phyloP scores from a whole-genome alignment of 495 filamentous ascomycete genomes.

The Aspergillus indologenus region DNA sequence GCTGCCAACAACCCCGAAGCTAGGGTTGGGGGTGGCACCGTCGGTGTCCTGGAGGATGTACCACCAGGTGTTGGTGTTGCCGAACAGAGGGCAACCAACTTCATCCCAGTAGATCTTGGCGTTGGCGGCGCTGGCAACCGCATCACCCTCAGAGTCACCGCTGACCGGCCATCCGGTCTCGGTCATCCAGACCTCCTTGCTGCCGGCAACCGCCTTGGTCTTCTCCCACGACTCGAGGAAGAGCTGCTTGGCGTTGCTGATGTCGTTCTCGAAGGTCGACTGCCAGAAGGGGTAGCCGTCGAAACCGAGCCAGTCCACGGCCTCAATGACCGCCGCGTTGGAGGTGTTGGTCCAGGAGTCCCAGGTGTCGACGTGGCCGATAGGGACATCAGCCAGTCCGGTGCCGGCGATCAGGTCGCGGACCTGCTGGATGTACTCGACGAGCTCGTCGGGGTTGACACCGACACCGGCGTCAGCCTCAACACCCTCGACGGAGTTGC shows the following conservation, averaged over 20 bases:
- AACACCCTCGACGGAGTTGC: conserved; percentile 59
- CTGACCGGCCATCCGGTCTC: conserved; percentile 86
- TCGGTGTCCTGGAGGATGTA: conserved; percentile 69
- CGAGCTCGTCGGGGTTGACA: conserved; percentile 55
- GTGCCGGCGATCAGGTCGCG: conserved; percentile 58
- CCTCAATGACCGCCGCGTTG: conserved; percentile 68
- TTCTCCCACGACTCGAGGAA: conserved; percentile 60
- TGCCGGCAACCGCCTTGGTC: conserved; percentile 55
- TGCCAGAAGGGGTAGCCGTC: conserved; percentile 77
- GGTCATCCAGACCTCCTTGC: conserved; percentile 81
- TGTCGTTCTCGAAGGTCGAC: conserved; percentile 62
- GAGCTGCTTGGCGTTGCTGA: conserved; percentile 55
- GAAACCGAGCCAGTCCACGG: conserved; percentile 73
- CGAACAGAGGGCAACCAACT: conserved; percentile 71
- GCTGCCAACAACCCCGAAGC: conserved; percentile 63
- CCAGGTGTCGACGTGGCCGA: conserved; percentile 95
- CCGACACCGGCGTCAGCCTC: conserved; percentile 54
- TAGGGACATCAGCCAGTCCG: conserved; percentile 46
- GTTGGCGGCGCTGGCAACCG: conserved; percentile 62
- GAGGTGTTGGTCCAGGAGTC: conserved; percentile 73
- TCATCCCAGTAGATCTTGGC: conserved; percentile 76
- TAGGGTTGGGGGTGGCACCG: conserved; percentile 54
- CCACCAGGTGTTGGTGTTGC: conserved; percentile 67
- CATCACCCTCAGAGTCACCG: conserved; percentile 58
- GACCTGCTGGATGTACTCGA: conserved; percentile 63